phyloP scores from a whole-genome alignment of 257 asterid species.

The Petunia axillaris region DNA sequence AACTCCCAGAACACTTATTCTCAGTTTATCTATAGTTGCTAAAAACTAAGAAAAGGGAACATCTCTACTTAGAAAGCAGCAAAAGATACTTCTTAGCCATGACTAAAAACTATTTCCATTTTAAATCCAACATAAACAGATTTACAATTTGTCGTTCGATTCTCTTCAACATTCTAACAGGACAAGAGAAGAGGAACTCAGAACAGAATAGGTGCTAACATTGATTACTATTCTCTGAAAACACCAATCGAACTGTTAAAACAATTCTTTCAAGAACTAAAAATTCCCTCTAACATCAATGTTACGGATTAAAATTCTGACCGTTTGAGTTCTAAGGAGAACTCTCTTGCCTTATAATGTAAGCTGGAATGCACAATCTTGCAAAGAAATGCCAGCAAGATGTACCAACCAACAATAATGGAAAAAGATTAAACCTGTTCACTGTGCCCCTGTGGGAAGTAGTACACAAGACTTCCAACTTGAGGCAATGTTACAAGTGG shows the following conservation, averaged over 20 bases:
- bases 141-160: neutral
- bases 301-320: neutral
- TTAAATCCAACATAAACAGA: neutral
- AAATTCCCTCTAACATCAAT: neutral
- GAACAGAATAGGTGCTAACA: neutral
- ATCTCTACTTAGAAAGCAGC: neutral
- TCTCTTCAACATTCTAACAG: slow-evolving; percentile 5
- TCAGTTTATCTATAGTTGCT: neutral
- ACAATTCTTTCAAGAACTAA: neutral
- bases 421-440: slow-evolving; percentile 62
- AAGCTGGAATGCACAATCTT: neutral
- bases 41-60: neutral
- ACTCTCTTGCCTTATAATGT: neutral
- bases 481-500: slow-evolving; percentile 86
- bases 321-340: neutral
- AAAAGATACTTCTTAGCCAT: neutral
- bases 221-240: neutral
- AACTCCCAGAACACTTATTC: neutral
- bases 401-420: neutral
- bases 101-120: neutral
- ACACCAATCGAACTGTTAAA: neutral
- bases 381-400: neutral
- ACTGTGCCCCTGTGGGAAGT: slow-evolving; percentile 91
- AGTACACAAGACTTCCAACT: slow-evolving; percentile 84
- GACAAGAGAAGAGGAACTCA: neutral